These are phyloP conservation scores for Myriosclerotinia curreyana DNA, from an alignment of 2,329 filamentous ascomycete genomes.

Conservation along the genomic window DNA sequence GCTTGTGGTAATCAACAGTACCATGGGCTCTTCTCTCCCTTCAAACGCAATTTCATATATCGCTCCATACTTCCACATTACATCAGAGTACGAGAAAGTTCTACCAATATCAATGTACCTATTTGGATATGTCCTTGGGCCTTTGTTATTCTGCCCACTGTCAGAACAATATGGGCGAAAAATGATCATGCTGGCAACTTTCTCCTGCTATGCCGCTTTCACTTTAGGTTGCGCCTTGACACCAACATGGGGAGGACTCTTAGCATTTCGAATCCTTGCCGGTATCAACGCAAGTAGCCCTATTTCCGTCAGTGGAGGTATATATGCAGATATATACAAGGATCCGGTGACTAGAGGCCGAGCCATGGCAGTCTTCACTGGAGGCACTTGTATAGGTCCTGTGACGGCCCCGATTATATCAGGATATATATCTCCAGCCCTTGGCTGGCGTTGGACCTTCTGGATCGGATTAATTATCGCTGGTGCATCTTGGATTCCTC, in stretches of 20 bases:
- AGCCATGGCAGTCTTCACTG: constrained; percentile 63
- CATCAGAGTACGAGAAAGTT: constrained; percentile 42
- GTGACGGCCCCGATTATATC: constrained; percentile 60
- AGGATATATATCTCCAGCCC: constrained; percentile 55
- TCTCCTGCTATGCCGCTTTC: constrained; percentile 65
- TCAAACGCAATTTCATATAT: constrained; percentile 61
- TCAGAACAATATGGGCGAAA: constrained; percentile 63
- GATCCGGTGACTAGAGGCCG: constrained; percentile 55
- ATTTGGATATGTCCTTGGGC: constrained; percentile 57
- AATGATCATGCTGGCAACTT: constrained; percentile 59
- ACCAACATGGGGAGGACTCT: constrained; percentile 58
- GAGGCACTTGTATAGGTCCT: constrained; percentile 60
- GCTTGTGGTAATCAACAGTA: constrained; percentile 63
- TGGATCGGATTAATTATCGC: constrained; percentile 64
- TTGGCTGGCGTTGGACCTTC: constrained; percentile 61
- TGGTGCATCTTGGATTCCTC: constrained; percentile 55
- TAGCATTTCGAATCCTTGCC: constrained; percentile 61
- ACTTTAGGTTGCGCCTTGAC: constrained; percentile 62
- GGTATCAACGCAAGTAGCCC: constrained; percentile 57
- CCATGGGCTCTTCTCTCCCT: constrained; percentile 62
- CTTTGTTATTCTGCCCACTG: constrained; percentile 61
- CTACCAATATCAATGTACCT: constrained; percentile 63
- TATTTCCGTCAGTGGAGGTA: constrained; percentile 60
- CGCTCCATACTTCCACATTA: constrained; percentile 54
- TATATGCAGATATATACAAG: constrained; percentile 65